A percentile compares a stretch with the other conserved stretches of the same genome.
Evolutionary conservation across 768 basidiomycete species (phyloP).

Genomic region (Mrakia blollopis): DNA sequence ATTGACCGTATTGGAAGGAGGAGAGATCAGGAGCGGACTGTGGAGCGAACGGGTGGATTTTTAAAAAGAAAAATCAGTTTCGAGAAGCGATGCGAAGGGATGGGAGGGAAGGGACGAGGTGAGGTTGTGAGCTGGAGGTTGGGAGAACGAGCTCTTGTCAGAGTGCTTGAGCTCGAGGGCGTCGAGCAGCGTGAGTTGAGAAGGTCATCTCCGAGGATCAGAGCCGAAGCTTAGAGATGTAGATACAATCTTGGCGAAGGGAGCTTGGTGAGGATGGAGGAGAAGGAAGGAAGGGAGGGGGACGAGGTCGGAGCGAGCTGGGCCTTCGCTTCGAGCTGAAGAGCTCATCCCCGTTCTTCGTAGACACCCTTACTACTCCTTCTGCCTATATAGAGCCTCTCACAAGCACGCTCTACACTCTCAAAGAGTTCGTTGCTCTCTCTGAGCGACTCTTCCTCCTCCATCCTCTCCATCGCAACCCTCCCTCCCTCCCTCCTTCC

Average conservation of each 20-base stretch:
- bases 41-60: no score
- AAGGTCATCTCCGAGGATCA: no score
- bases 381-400: no score
- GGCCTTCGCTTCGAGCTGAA: not conserved
- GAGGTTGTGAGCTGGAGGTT: not conserved
- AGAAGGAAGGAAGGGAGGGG: not conserved
- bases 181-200: not conserved
- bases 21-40: not conserved
- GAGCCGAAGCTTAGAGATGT: no score
- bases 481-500: no score
- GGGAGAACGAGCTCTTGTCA: not conserved
- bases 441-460: not conserved
- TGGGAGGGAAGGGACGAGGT: not conserved
- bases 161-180: not conserved
- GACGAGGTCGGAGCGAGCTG: not conserved
- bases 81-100: not conserved
- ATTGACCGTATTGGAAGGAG: conserved; percentile 27
- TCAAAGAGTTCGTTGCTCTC: no score
- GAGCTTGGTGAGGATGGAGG: no score
- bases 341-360: not conserved
- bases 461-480: not conserved
- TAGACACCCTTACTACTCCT: no score
- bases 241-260: no score
- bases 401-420: no score
- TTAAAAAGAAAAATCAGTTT: not conserved